Evolutionary conservation across 75 land plant species (phyloP).

Genomic region (Adiantum capillusveneris): DNA sequence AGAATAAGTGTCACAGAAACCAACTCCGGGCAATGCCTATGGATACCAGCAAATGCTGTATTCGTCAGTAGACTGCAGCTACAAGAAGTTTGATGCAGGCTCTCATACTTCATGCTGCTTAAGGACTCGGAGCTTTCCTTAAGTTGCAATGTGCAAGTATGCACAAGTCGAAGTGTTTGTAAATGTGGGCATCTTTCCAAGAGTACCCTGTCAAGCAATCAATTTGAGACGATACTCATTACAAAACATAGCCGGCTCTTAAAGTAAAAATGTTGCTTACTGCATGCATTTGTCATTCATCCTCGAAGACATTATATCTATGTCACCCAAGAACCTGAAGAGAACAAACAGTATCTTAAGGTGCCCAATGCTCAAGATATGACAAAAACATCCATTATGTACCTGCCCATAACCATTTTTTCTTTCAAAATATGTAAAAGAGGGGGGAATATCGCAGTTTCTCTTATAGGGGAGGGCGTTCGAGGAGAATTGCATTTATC

Average conservation of each 20-base stretch:
- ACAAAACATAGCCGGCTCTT: too few relatives aligned
- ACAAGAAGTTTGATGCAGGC: conserved; percentile 11
- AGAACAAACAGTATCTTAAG: too few relatives aligned
- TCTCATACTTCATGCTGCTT: conserved; percentile 7
- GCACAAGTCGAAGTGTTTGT: conserved; percentile 27
- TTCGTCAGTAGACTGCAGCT: conserved; percentile 23
- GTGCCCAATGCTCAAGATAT: too few relatives aligned
- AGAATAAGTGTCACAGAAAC: conserved; percentile 30
- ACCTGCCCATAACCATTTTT: conserved; percentile 32
- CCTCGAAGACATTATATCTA: conserved; percentile 25
- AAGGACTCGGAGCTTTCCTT: neutral
- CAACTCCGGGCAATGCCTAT: conserved; percentile 22
- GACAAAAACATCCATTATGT: conserved; percentile 13
- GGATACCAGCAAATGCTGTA: conserved; percentile 20
- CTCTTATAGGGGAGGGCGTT: conserved; percentile 26
- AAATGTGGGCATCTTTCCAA: conserved; percentile 20
- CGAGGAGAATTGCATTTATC: conserved; percentile 16
- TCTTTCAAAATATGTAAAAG: conserved; percentile 14
- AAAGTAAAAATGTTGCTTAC: too few relatives aligned
- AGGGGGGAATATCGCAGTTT: conserved; percentile 6
- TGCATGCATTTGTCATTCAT: conserved; percentile 21
- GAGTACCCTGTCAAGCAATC: conserved; percentile 24
- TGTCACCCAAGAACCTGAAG: too few relatives aligned
- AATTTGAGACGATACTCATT: too few relatives aligned
- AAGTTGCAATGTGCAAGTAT: conserved; percentile 11